Evolutionary conservation across 768 basidiomycete genomes (phyloP), one percentile per base, ranked within the genome.

Genomic region (Mycena venus): DNA sequence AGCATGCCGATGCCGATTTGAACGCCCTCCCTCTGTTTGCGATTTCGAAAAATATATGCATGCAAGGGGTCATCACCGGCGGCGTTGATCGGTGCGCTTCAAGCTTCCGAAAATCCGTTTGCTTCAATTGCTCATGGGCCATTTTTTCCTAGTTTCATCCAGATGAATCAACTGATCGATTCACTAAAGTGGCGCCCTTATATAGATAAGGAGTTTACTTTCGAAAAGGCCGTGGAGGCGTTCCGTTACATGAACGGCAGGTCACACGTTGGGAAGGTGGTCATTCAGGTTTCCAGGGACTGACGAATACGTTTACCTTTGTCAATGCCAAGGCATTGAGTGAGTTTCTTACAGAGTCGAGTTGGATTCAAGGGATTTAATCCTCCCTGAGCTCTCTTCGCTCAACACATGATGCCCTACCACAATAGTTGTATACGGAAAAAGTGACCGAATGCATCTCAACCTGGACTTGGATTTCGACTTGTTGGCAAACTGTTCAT

Each of bases 221-320:
- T 88, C 74, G 85, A 86, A 32, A 75, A 89, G 42, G 78, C 84
- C 7, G 76, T 79, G 29, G 83, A 84, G 40, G 89, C 89, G 6
- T 90, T 87, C 77, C 78, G 82, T 59, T 86, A 88, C 76, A 80
- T 88, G 77, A 81, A 85, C 70, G 83, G 82, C 8, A 86, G 87
- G 67, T 82, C 84, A 70, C 87, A 89, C 74, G 85, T 89, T 9
- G 89, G 89, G 42, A 89, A 90, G 80, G 86, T 90, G 12, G 85
- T 86, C 17, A 83, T 88, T 56, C 82, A 82, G 79, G 82, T 88
- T 15, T 55, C 38, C 27, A 14, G 58, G 23, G 68, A 60, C 21
- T 42, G 23, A 44, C n/a, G n/a, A n/a, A n/a, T n/a, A n/a, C n/a
- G n/a, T n/a, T n/a, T n/a, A n/a, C n/a, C n/a, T n/a, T n/a, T n/a